Evolutionary conservation across 139 green algal genomes (phyloP).

Genomic region (Pedinophyceae sp.): DNA sequence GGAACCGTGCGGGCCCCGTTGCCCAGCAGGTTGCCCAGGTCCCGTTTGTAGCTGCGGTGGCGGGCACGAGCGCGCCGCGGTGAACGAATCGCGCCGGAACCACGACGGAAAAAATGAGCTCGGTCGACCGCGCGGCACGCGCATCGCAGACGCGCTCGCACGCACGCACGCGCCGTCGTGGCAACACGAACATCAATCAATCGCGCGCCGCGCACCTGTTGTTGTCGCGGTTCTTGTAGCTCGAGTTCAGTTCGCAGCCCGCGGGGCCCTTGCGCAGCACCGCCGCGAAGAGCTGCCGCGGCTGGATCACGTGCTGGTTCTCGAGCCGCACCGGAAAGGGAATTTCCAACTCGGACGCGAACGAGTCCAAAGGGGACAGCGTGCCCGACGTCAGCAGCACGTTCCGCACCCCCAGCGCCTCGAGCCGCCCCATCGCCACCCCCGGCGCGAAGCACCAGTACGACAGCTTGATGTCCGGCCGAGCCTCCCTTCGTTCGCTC

Average conservation of each 20-base stretch:
- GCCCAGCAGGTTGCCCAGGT: slow-evolving; percentile 61
- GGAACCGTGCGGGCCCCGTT: slow-evolving; percentile 61
- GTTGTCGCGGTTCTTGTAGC: slow-evolving; percentile 48
- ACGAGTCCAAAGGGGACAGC: slow-evolving; percentile 66
- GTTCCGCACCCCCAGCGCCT: slow-evolving; percentile 29
- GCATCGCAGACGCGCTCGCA: background rate
- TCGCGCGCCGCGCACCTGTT: slow-evolving; percentile 42
- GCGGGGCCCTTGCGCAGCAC: slow-evolving; percentile 61
- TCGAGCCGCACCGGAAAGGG: slow-evolving; percentile 76
- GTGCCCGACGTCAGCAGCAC: slow-evolving; percentile 86
- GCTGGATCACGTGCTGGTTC: slow-evolving; percentile 82
- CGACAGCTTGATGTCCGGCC: slow-evolving; percentile 59
- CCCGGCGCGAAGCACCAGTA: slow-evolving; percentile 86
- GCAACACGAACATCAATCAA: background rate
- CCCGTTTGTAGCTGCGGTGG: slow-evolving; percentile 15
- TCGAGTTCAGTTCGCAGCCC: slow-evolving; percentile 63
- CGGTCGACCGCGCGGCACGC: too few relatives aligned
- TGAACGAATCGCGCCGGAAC: too few relatives aligned
- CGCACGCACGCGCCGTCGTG: background rate
- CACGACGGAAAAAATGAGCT: too few relatives aligned
- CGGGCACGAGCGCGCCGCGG: too few relatives aligned
- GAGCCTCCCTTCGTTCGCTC: too few relatives aligned
- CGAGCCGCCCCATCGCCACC: slow-evolving; percentile 36
- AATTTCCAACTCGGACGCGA: slow-evolving; percentile 75
- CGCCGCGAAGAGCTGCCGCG: slow-evolving; percentile 65